Evolutionary conservation across 169 alveolate genomes (phyloP).

Genomic region (Eimeria necatrix): DNA sequence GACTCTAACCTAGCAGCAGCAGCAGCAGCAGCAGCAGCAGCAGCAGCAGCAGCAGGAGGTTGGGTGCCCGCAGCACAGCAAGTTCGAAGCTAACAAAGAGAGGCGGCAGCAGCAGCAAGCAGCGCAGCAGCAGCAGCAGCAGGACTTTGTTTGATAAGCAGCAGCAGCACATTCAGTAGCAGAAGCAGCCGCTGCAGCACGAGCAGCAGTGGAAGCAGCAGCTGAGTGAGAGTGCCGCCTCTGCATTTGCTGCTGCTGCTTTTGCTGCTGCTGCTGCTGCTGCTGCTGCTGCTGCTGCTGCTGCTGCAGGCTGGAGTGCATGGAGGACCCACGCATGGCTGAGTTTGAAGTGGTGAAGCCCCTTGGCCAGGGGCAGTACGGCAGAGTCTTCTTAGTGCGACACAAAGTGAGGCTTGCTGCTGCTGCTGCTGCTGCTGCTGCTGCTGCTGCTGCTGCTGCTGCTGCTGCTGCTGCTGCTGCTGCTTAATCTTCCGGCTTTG

Average conservation of each 20-base stretch:
- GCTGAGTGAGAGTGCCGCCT: neutral
- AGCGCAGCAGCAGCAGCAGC: neutral
- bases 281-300: neutral
- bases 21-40: slow-evolving; percentile 35
- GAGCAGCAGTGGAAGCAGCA: too few species aligned
- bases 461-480: neutral
- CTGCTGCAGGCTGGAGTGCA: neutral
- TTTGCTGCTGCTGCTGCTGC: neutral
- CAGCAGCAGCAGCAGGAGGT: slow-evolving; percentile 9
- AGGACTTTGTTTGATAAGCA: neutral
- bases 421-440: slow-evolving; percentile 54
- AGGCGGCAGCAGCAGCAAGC: neutral
- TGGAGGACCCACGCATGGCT: slow-evolving; percentile 87
- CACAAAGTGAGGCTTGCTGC: slow-evolving; percentile 87
- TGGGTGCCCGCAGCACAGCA: neutral
- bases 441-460: slow-evolving; percentile 30
- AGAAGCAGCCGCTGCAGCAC: neutral
- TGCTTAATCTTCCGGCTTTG: neutral
- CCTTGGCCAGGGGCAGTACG: slow-evolving; percentile 94
- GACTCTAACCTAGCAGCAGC: neutral
- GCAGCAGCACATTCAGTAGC: neutral
- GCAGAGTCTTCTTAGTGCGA: slow-evolving; percentile 93
- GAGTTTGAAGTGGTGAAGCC: slow-evolving; percentile 90
- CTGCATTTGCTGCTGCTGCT: slow-evolving; percentile 17
- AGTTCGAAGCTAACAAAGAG: neutral